Percentiles rank a stretch among this genome's conserved stretches.
Evolutionary conservation across 2,329 filamentous ascomycete species (phyloP).

Genomic region (Sphaerulina vaccinii): DNA sequence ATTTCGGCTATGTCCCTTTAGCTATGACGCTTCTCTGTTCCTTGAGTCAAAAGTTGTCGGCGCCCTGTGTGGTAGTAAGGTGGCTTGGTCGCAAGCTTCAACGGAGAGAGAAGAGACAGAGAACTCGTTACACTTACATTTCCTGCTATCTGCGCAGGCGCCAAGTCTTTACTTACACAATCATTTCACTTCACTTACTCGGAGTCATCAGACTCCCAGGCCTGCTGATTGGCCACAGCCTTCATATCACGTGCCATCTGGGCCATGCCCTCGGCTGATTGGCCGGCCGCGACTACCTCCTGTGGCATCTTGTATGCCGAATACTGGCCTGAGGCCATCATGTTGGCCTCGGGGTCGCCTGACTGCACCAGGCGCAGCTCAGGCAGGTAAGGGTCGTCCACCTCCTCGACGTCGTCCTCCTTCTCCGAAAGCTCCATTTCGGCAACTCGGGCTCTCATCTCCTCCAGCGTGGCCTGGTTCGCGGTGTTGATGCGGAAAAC

Average conservation of each 20-base stretch:
- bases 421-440: conserved; percentile 13
- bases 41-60: too few relatives aligned
- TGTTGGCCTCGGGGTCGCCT: conserved; percentile 85
- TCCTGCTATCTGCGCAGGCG: neutral
- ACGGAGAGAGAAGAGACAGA: neutral
- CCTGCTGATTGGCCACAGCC: conserved; percentile 28
- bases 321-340: conserved; percentile 81
- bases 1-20: too few relatives aligned
- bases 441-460: conserved; percentile 9
- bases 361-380: conserved; percentile 80
- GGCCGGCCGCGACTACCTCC: conserved; percentile 75
- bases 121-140: neutral
- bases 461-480: conserved; percentile 16
- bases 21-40: too few relatives aligned
- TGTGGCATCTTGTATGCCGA: conserved; percentile 93
- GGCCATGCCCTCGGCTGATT: conserved; percentile 63
- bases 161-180: neutral
- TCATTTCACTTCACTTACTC: neutral
- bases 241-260: conserved; percentile 59
- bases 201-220: neutral
- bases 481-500: conserved; percentile 30
- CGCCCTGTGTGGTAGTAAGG: too few relatives aligned
- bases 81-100: too few relatives aligned
- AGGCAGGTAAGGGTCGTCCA: conserved; percentile 61
- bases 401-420: conserved; percentile 45